These are phyloP conservation scores for Spergularia azorica DNA, from an alignment of 179 eudicot species.

Conservation along the genomic window DNA sequence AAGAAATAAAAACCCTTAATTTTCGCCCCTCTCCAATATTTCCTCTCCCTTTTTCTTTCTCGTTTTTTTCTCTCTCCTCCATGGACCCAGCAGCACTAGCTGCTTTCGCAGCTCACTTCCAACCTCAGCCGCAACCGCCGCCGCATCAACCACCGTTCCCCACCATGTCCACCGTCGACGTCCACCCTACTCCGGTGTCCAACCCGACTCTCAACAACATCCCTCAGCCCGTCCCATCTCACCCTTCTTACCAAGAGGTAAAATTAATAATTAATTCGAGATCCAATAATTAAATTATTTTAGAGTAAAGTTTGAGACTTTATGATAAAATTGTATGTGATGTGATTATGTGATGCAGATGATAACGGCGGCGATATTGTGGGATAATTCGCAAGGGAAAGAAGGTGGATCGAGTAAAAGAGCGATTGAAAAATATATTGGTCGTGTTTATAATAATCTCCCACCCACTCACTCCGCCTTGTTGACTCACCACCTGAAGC, in stretches of 20 bases:
- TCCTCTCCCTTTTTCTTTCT: neutral
- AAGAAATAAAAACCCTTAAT: too few relatives aligned
- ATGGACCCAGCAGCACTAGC: constrained; percentile 15
- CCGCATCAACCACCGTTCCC: neutral
- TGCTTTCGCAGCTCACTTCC: constrained; percentile 6
- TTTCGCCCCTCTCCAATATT: too few relatives aligned
- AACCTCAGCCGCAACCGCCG: neutral
- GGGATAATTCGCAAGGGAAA: constrained; percentile 49
- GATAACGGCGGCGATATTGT: constrained; percentile 57
- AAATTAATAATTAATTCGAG: neutral
- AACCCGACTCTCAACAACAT: constrained; percentile 16
- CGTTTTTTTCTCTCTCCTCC: neutral
- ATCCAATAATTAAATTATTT: neutral
- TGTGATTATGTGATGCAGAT: constrained; percentile 38
- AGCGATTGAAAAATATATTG: constrained; percentile 68
- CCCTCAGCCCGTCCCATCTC: constrained; percentile 24
- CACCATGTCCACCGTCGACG: constrained; percentile 17
- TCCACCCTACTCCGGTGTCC: constrained; percentile 17
- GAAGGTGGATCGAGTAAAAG: constrained; percentile 61
- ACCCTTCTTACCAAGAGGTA: constrained; percentile 50
- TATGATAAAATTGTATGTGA: too few relatives aligned
- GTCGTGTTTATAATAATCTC: constrained; percentile 44
- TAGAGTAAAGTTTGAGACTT: too few relatives aligned
- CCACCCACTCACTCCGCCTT: constrained; percentile 61
- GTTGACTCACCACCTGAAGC: constrained; percentile 64